Percentiles rank a stretch among this genome's conserved stretches.
phyloP scores from a whole-genome alignment of 2,329 filamentous ascomycete genomes.

The Beauveria bassiana region DNA sequence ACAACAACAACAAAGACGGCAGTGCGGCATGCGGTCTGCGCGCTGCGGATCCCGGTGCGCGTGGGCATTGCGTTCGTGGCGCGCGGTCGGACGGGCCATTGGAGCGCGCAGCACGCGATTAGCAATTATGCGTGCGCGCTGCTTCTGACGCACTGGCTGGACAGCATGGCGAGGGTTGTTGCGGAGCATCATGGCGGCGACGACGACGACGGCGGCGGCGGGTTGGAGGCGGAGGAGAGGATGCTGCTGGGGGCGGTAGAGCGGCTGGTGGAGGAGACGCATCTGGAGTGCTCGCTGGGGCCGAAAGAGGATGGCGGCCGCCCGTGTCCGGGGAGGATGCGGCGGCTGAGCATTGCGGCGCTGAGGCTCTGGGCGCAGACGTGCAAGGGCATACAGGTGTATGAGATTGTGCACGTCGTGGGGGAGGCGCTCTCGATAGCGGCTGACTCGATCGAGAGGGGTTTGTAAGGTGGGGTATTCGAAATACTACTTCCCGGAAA shows the following conservation, averaged over 20 bases:
- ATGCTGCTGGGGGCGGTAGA: constrained; percentile 17
- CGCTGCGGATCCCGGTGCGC: constrained; percentile 44
- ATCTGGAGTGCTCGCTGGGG: constrained; percentile 14
- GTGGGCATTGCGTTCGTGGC: constrained; percentile 46
- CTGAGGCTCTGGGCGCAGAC: constrained; percentile 23
- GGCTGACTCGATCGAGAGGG: neutral
- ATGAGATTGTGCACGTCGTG: constrained; percentile 21
- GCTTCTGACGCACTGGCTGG: constrained; percentile 35
- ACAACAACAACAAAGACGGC: constrained; percentile 32
- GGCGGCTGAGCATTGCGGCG: constrained; percentile 16
- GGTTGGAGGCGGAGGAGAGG: constrained; percentile 16
- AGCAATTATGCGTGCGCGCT: constrained; percentile 46
- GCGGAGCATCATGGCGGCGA: constrained; percentile 1
- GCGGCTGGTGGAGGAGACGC: constrained; percentile 20
- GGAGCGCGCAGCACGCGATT: constrained; percentile 47
- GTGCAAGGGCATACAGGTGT: constrained; percentile 22
- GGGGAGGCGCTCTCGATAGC: constrained; percentile 14
- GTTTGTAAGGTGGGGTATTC: neutral
- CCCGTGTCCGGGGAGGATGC: constrained; percentile 15
- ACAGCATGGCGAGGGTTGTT: constrained; percentile 13
- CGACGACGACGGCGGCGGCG: neutral
- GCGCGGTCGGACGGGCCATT: constrained; percentile 44
- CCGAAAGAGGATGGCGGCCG: neutral
- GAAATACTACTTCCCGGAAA: no score
- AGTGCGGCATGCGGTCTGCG: constrained; percentile 44